phyloP scores from a whole-genome alignment of 1,284 basidiomycete species.

The Tilletia horrida region DNA sequence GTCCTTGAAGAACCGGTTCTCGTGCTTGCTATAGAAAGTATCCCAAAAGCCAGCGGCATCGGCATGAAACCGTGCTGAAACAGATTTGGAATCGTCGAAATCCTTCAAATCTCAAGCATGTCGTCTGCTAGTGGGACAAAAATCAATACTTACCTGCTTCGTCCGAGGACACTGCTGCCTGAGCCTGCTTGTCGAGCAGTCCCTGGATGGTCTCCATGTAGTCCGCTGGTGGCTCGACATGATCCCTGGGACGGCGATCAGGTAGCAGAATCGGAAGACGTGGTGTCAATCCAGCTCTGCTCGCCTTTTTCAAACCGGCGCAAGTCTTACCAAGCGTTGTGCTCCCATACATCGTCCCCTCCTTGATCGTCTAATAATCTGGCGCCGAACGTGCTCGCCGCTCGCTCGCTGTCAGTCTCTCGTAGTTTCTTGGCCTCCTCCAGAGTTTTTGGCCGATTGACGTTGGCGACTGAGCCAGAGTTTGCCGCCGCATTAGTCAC shows the following conservation, averaged over 20 bases:
- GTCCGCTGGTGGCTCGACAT: constrained; percentile 42
- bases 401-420: not conserved
- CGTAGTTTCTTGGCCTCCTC: constrained; percentile 11
- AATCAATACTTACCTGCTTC: constrained; percentile 28
- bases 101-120: too few species aligned
- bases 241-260: constrained; percentile 31
- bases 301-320: not conserved
- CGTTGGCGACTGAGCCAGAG: not conserved
- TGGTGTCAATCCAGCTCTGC: not conserved
- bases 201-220: constrained; percentile 33
- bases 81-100: too few species aligned
- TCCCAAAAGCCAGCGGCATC: constrained; percentile 47
- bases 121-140: not conserved
- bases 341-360: constrained; percentile 36
- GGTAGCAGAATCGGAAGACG: not conserved
- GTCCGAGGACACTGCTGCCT: constrained; percentile 33
- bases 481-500: not conserved
- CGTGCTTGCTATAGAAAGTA: constrained; percentile 45
- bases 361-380: constrained; percentile 31
- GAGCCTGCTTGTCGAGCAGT: constrained; percentile 37
- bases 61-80: constrained; percentile 32
- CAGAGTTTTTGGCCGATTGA: constrained; percentile 12
- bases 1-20: constrained; percentile 54
- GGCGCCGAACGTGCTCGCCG: constrained; percentile 30
- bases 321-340: constrained; percentile 44